phyloP scores from a whole-genome alignment of 768 basidiomycete genomes.

The Pisolithus albus region DNA sequence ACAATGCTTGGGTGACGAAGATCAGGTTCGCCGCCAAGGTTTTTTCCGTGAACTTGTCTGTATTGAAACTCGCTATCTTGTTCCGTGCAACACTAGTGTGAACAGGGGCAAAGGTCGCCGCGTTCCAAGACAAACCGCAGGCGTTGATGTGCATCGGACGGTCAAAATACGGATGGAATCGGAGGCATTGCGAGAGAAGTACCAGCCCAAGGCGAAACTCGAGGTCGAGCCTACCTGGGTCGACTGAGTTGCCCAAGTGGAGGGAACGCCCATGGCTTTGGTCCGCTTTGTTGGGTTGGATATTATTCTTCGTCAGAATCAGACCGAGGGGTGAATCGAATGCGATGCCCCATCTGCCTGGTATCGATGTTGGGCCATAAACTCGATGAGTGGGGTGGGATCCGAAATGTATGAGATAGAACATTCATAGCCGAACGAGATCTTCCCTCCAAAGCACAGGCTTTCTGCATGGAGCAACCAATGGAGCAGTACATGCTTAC shows the following conservation, averaged over 20 bases:
- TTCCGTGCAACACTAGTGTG: slow-evolving; percentile 6
- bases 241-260: not conserved
- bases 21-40: slow-evolving; percentile 12
- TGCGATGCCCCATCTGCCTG: too few relatives aligned
- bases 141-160: slow-evolving; percentile 39
- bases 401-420: too few relatives aligned
- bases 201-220: slow-evolving; percentile 36
- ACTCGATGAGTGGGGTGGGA: too few relatives aligned
- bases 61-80: not conserved
- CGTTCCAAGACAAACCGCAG: slow-evolving; percentile 35
- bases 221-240: slow-evolving; percentile 34
- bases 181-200: slow-evolving; percentile 27
- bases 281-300: too few relatives aligned
- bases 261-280: too few relatives aligned
- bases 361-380: too few relatives aligned
- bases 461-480: too few relatives aligned
- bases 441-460: too few relatives aligned
- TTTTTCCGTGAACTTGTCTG: not conserved
- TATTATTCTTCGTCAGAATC: too few relatives aligned
- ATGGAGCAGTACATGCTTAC: too few relatives aligned
- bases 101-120: slow-evolving; percentile 39
- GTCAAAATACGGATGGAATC: slow-evolving; percentile 50
- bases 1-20: slow-evolving; percentile 6
- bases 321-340: too few relatives aligned
- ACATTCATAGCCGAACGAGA: too few relatives aligned